Percentiles rank a stretch among this genome's conserved stretches.
Conservation (phyloP, 2,329 filamentous ascomycete genomes). For the Reticulascus tulasneorum region DNA sequence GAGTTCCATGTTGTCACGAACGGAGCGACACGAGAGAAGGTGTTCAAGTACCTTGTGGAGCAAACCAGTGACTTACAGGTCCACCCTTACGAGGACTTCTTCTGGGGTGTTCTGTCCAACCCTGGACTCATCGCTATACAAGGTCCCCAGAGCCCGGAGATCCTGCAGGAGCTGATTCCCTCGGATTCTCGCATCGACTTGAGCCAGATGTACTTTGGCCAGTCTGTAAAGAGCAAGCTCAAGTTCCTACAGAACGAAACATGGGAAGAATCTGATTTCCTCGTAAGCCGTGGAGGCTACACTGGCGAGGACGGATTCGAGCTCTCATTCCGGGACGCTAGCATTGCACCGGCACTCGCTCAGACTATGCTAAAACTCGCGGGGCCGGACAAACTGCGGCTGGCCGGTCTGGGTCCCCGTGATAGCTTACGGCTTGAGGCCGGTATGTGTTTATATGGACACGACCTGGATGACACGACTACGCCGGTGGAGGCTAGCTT, state of each 20-base stretch:
- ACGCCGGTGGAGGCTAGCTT: slow-evolving; percentile 56
- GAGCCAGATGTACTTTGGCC: slow-evolving; percentile 75
- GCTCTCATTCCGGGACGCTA: slow-evolving; percentile 62
- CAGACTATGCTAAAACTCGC: slow-evolving; percentile 59
- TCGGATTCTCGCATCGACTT: slow-evolving; percentile 52
- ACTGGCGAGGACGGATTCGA: slow-evolving; percentile 98
- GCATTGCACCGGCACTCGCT: slow-evolving; percentile 44
- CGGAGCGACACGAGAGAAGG: slow-evolving; percentile 86
- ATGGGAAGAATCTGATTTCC: slow-evolving; percentile 37
- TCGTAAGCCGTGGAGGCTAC: slow-evolving; percentile 88
- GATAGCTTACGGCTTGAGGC: slow-evolving; percentile 93
- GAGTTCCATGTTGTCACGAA: slow-evolving; percentile 94
- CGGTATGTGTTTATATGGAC: slow-evolving; percentile 99
- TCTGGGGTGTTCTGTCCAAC: slow-evolving; percentile 66
- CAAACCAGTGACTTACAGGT: slow-evolving; percentile 61
- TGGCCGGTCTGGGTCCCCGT: slow-evolving; percentile 85
- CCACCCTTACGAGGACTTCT: slow-evolving; percentile 52
- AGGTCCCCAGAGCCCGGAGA: slow-evolving; percentile 69
- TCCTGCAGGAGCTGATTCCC: slow-evolving; percentile 62
- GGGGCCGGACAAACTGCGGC: slow-evolving; percentile 59
- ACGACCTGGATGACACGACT: slow-evolving; percentile 81
- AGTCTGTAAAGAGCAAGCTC: slow-evolving; percentile 63
- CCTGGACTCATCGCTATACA: slow-evolving; percentile 85
- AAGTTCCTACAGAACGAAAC: slow-evolving; percentile 49
- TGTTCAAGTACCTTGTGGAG: slow-evolving; percentile 69